Evolutionary conservation across 2,329 filamentous ascomycete species (phyloP).

Genomic region (Monilinia fructicola): DNA sequence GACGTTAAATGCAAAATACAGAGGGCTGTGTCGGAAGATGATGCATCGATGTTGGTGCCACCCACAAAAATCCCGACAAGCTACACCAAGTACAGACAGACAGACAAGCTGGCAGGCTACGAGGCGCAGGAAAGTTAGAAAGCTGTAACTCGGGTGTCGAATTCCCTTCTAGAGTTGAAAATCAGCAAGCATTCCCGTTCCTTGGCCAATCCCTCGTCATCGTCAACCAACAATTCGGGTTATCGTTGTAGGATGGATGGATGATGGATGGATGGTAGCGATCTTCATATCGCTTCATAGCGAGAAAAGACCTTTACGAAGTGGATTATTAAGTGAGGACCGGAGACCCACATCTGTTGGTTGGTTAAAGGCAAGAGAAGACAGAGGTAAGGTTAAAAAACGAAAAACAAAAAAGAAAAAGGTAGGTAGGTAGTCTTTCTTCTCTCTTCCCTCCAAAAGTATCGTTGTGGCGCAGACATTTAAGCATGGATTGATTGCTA

Average conservation of each 20-base stretch:
- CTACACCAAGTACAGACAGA: not conserved
- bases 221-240: not conserved
- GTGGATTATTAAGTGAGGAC: not conserved
- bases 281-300: not conserved
- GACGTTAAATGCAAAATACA: not conserved
- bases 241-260: not conserved
- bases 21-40: slow-evolving; percentile 6
- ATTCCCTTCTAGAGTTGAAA: not conserved
- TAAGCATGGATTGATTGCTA: not conserved
- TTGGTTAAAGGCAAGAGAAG: not conserved
- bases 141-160: not conserved
- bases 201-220: slow-evolving; percentile 5
- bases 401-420: not conserved
- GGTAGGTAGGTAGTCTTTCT: not conserved
- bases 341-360: not conserved
- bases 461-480: slow-evolving; percentile 7
- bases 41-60: not conserved
- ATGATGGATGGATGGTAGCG: not conserved
- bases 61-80: not conserved
- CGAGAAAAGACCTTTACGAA: not conserved
- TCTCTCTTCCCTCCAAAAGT: not conserved
- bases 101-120: not conserved
- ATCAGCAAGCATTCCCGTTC: not conserved
- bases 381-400: not conserved
- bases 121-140: not conserved